Evolutionary conservation across 306 rosid species (phyloP), one percentile per base, ranked within the genome.

Genomic region (Carpinus fangiana): DNA sequence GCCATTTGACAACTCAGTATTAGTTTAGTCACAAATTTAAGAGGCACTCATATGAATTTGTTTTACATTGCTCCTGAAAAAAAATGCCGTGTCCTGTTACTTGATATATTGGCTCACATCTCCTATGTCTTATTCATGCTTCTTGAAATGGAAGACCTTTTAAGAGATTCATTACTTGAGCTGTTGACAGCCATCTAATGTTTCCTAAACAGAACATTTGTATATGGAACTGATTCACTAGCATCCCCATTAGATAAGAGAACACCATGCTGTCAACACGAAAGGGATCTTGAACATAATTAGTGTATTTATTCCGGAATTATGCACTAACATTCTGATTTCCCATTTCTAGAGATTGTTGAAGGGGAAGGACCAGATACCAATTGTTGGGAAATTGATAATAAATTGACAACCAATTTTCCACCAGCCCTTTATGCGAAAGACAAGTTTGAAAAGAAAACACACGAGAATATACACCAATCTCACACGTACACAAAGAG

Each of bases 291-390:
- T 64, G 50, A 20, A 38, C 66, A 75, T 75, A 74, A 79, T 57
- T 72, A 70, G 60, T 13, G 74, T 71, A 36, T 73, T 54, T 13
- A 38, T 34, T 65, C 74, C 13, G 36, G 26, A 65, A 67, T 41
- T 75, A 79, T 70, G n/a, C 8, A 41, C 48, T 5, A 18, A 66
- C 68, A 34, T 78, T 76, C 52, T 31, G 41, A 5, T 36, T 76
- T 60, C 28, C 45, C 59, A 74, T 23, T 41, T n/a, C 4, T 66
- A 94, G 97, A 92, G 76, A 80, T 95, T 55, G 59, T 90, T 84
- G 91, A 95, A 85, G 98, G 98, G 60, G 80, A 85, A 86, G 98
- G 98, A 81, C 82, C 84, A n/a, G 89, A 84, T n/a, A n/a, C n/a
- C n/a, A n/a, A n/a, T n/a, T n/a, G n/a, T n/a, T n/a, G n/a, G n/a